phyloP scores from a whole-genome alignment of 1,139 yeast genomes.

The Blastobotrys petasosporus region DNA sequence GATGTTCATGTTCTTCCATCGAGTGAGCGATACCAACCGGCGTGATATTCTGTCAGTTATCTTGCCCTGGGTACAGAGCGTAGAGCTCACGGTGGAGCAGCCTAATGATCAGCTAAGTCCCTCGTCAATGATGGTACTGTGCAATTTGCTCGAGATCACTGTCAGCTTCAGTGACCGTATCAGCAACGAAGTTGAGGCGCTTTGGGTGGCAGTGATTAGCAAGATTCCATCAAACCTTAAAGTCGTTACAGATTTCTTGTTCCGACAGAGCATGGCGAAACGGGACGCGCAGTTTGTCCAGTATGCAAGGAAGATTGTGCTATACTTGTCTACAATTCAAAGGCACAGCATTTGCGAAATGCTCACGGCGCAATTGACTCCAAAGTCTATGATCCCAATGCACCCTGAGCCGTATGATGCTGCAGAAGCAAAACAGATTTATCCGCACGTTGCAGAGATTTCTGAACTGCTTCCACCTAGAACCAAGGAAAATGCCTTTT shows the following conservation, averaged over 20 bases:
- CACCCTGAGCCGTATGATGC: conserved; percentile 34
- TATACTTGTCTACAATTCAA: conserved; percentile 61
- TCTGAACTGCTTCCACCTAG: conserved; percentile 50
- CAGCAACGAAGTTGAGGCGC: conserved; percentile 82
- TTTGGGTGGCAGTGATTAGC: conserved; percentile 89
- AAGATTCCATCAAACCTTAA: conserved; percentile 64
- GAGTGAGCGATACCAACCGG: conserved; percentile 54
- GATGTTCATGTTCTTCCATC: conserved; percentile 61
- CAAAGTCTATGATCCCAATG: conserved; percentile 82
- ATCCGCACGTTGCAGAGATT: conserved; percentile 74
- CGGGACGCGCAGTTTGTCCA: conserved; percentile 73
- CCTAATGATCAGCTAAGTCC: conserved; percentile 42
- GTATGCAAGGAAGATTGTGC: conserved; percentile 72
- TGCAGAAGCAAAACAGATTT: conserved; percentile 30
- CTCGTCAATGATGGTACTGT: conserved; percentile 58
- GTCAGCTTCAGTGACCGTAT: conserved; percentile 65
- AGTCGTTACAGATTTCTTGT: conserved; percentile 63
- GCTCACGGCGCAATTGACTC: conserved; percentile 64
- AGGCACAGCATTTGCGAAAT: conserved; percentile 55
- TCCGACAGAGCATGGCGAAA: conserved; percentile 61
- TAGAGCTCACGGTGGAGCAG: conserved; percentile 50
- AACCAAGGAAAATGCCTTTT: conserved; percentile 71
- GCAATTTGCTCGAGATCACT: conserved; percentile 78
- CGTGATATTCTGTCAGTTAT: conserved; percentile 75
- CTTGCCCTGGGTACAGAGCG: conserved; percentile 85